Conservation (phyloP, 257 asterid genomes). For the Fraxinus quadrangulata region DNA sequence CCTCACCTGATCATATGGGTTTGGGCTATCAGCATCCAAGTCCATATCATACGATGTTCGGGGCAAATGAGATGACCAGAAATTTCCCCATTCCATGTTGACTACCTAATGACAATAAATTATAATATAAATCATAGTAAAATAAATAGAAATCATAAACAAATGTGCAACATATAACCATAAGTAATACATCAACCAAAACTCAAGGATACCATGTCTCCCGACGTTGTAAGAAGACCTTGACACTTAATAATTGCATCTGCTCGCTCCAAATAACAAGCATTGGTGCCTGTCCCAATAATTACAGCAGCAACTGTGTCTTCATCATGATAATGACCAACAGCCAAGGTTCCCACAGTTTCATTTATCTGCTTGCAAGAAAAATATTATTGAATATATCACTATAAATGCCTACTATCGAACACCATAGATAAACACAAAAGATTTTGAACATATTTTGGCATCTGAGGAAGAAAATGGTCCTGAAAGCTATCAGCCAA, state of each 20-base stretch:
- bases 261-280: constrained; percentile 84
- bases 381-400: background rate
- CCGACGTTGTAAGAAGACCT: constrained; percentile 65
- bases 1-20: constrained; percentile 77
- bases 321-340: constrained; percentile 74
- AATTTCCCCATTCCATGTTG: constrained; percentile 96
- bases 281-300: constrained; percentile 89
- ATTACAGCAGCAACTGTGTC: constrained; percentile 87
- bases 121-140: background rate
- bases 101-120: constrained; percentile 56
- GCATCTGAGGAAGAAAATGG: constrained; percentile 6
- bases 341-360: constrained; percentile 84
- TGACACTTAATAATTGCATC: constrained; percentile 87
- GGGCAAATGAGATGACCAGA: constrained; percentile 91
- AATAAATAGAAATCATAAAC: background rate
- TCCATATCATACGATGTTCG: constrained; percentile 70
- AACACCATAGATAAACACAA: background rate
- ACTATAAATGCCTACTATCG: background rate
- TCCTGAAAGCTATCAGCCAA: background rate
- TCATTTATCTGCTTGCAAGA: constrained; percentile 52
- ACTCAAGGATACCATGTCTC: constrained; percentile 62
- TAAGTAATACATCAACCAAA: background rate
- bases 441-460: background rate
- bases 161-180: constrained; percentile 9
- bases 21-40: constrained; percentile 77